Percentiles rank a stretch among this genome's conserved stretches.
Conservation (phyloP, 306 rosid genomes). For the Trifolium subterraneum region DNA sequence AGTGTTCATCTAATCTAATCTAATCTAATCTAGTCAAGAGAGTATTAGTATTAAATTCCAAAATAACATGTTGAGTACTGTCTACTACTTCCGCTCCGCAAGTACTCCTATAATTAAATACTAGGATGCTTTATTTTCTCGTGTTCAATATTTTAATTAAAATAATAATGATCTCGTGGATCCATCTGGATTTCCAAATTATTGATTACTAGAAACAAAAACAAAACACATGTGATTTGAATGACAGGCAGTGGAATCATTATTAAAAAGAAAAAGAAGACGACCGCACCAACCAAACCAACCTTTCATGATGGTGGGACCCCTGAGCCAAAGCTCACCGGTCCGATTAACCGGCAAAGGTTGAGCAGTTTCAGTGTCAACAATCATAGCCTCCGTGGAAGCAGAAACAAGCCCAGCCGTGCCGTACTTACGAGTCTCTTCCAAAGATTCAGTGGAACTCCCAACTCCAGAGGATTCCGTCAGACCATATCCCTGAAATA, state of each 20-base stretch:
- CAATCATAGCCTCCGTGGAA: slow-evolving; percentile 68
- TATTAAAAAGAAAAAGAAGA: not conserved
- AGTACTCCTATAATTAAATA: too few relatives aligned
- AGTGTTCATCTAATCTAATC: too few relatives aligned
- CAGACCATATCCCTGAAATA: slow-evolving; percentile 87
- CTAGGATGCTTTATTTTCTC: too few relatives aligned
- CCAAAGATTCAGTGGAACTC: slow-evolving; percentile 78
- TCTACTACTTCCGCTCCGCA: too few relatives aligned
- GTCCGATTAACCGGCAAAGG: slow-evolving; percentile 59
- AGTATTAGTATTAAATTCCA: not conserved
- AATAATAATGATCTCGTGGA: not conserved
- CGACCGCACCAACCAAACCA: not conserved
- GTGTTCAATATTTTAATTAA: too few relatives aligned
- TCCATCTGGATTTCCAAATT: not conserved
- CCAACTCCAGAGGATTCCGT: slow-evolving; percentile 89
- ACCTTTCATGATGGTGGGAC: slow-evolving; percentile 71
- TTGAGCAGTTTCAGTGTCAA: slow-evolving; percentile 57
- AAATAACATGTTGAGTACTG: too few relatives aligned
- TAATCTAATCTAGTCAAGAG: too few relatives aligned
- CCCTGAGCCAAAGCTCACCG: slow-evolving; percentile 95
- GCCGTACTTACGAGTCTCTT: slow-evolving; percentile 86
- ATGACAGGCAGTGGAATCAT: too few relatives aligned
- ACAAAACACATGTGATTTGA: not conserved
- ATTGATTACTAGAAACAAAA: not conserved
- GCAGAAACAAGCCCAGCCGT: slow-evolving; percentile 85